Evolutionary conservation across 2,329 filamentous ascomycete genomes (phyloP).

Genomic region (Talaromyces sp.): DNA sequence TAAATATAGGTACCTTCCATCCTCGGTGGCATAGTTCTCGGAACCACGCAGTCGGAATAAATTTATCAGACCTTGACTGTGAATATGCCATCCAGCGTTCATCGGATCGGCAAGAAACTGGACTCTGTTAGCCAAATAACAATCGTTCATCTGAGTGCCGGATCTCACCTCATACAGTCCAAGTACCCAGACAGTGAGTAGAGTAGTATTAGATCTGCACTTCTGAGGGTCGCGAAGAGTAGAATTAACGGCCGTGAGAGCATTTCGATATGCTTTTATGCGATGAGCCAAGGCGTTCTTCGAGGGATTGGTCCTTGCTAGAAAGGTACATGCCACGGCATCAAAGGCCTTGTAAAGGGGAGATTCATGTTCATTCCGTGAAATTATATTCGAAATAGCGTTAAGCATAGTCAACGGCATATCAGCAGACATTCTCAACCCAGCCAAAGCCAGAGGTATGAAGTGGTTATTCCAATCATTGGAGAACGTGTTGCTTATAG

Average conservation of each 20-base stretch:
- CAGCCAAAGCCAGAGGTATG: not conserved
- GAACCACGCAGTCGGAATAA: constrained; percentile 14
- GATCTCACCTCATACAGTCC: constrained; percentile 14
- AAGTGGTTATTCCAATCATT: constrained; percentile 2
- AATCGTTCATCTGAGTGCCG: not conserved
- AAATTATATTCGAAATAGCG: not conserved
- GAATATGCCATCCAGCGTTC: constrained; percentile 1
- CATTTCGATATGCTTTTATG: constrained; percentile 11
- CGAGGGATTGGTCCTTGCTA: not conserved
- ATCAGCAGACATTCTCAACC: not conserved
- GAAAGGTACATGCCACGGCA: constrained; percentile 11
- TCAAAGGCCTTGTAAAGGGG: constrained; percentile 2
- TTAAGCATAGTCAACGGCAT: constrained; percentile 1
- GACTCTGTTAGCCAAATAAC: not conserved
- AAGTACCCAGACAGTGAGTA: constrained; percentile 13
- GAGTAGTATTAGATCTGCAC: constrained; percentile 1
- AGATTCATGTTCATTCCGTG: constrained; percentile 1
- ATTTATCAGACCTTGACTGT: constrained; percentile 8
- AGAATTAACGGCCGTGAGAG: constrained; percentile 1
- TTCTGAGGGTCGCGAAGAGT: constrained; percentile 3
- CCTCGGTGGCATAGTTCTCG: not conserved
- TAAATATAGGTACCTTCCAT: constrained; percentile 4
- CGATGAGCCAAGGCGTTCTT: constrained; percentile 3
- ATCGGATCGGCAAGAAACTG: not conserved
- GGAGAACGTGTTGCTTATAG: not conserved